Evolutionary conservation across 2,329 filamentous ascomycete genomes (phyloP).

Genomic region (Rosellinia necatrix): DNA sequence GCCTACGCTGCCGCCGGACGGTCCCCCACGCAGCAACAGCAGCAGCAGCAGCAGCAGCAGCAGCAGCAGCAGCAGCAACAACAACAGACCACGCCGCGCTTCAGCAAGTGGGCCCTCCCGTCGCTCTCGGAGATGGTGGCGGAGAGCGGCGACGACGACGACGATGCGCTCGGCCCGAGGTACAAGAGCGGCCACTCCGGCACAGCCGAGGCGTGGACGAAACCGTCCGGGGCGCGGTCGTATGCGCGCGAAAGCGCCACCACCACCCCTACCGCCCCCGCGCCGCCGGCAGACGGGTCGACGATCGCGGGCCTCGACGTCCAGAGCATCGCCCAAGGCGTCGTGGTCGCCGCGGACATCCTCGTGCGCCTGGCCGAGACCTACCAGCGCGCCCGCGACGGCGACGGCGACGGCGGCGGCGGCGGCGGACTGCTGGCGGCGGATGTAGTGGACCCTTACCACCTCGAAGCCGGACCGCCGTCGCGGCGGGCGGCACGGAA

Average conservation of each 20-base stretch:
- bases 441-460: neutral
- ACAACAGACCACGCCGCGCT: too few relatives aligned
- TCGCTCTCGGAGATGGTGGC: too few relatives aligned
- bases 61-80: too few relatives aligned
- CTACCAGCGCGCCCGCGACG: constrained; percentile 11
- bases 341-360: neutral
- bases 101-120: too few relatives aligned
- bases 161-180: too few relatives aligned
- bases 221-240: neutral
- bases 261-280: neutral
- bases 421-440: neutral
- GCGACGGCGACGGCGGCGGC: neutral
- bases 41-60: too few relatives aligned
- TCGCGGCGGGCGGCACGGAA: too few relatives aligned
- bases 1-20: too few relatives aligned
- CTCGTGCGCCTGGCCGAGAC: neutral
- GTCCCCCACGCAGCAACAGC: too few relatives aligned
- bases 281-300: neutral
- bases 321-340: neutral
- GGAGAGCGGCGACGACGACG: too few relatives aligned
- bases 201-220: neutral
- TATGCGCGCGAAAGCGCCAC: neutral
- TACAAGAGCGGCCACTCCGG: too few relatives aligned
- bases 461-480: constrained; percentile 21
- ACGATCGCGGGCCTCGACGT: neutral